phyloP scores from a whole-genome alignment of 176 grass and related monocot species.

The Oryza rufipogon region DNA sequence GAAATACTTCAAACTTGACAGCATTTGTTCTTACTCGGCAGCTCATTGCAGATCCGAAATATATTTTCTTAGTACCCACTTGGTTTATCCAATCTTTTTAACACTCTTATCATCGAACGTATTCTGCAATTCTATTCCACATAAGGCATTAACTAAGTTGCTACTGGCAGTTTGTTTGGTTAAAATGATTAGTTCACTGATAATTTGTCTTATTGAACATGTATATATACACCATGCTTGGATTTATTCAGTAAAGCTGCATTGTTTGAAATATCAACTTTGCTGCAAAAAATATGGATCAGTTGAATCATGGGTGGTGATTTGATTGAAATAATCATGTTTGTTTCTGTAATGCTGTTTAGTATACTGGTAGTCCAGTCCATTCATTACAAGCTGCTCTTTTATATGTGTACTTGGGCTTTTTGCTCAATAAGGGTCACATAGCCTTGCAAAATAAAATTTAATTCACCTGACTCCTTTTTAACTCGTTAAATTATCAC shows the following conservation, averaged over 20 bases:
- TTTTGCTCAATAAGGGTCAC: not conserved
- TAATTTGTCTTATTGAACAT: not conserved
- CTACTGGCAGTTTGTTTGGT: not conserved
- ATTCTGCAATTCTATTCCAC: conserved; percentile 3
- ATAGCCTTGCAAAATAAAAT: not conserved
- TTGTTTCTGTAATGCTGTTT: not conserved
- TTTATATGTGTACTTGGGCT: not conserved
- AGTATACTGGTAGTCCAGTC: not conserved
- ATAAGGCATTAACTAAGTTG: not conserved
- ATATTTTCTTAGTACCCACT: not conserved
- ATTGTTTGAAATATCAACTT: not conserved
- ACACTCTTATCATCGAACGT: not conserved
- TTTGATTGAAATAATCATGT: not conserved
- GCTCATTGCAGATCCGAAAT: not conserved
- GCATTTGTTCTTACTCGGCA: not conserved
- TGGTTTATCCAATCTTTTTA: conserved; percentile 12
- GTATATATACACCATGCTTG: not conserved
- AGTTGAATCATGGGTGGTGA: not conserved
- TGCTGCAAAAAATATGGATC: conserved; percentile 1
- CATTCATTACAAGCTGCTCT: not conserved
- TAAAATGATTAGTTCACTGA: not conserved
- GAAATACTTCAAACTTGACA: conserved; percentile 4
- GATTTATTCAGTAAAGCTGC: not conserved
- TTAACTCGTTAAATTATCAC: conserved; percentile 5
- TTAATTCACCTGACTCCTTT: not conserved